Evolutionary conservation across 495 filamentous ascomycete species (phyloP).

Genomic region (Penicillium steckii): DNA sequence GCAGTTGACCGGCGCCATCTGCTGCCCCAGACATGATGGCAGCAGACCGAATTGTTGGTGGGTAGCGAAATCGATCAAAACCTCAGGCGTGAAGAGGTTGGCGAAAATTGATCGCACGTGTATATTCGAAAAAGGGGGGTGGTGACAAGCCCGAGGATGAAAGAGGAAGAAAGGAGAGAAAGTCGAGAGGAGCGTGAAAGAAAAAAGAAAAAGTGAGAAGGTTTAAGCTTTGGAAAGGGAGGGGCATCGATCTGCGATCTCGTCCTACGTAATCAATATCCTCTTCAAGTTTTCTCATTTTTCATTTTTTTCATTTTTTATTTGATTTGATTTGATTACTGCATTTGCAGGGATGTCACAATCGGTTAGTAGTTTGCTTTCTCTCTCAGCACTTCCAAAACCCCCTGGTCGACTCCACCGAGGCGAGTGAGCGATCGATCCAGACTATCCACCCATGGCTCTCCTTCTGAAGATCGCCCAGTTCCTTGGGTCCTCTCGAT

Average conservation of each 20-base stretch:
- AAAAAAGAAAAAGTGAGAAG: constrained; percentile 3
- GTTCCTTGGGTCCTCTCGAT: constrained; percentile 2
- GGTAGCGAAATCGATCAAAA: neutral
- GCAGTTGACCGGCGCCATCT: constrained; percentile 22
- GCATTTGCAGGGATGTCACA: neutral
- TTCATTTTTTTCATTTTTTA: constrained; percentile 4
- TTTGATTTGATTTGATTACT: constrained; percentile 1
- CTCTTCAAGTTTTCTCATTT: neutral
- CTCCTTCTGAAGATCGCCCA: constrained; percentile 5
- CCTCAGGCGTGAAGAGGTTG: constrained; percentile 1
- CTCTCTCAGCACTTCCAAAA: neutral
- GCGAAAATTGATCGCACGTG: neutral
- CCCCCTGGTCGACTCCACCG: constrained; percentile 8
- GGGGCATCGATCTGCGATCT: constrained; percentile 26
- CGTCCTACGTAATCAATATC: constrained; percentile 19
- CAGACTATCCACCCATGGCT: constrained; percentile 14
- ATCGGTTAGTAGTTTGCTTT: constrained; percentile 1
- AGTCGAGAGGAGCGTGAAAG: constrained; percentile 9
- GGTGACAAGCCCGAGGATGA: neutral
- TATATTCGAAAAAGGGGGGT: neutral
- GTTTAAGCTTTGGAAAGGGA: constrained; percentile 22
- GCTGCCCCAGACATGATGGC: constrained; percentile 35
- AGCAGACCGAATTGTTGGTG: neutral
- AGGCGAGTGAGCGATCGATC: constrained; percentile 19
- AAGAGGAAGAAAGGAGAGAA: neutral